Evolutionary conservation across 371 early-diverging fungal species (phyloP), one percentile per base, ranked within the genome.

Genomic region (Blakeslea trispora): DNA sequence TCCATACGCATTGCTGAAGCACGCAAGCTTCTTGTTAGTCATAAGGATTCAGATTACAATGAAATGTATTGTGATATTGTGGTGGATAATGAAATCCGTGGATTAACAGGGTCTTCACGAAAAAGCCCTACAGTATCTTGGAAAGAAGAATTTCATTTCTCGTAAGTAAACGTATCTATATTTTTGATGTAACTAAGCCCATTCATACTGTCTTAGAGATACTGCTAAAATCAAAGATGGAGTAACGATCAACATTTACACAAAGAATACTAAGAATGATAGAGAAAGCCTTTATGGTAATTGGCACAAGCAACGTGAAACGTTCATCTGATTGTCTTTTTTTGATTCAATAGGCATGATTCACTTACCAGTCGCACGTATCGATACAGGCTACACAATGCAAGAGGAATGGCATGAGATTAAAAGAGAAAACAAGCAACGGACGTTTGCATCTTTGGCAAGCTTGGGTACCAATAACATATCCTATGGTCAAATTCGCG

Each of bases 381-480:
- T 75, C 24, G 35, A 53, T 39, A 39, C 31, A 6, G 41, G 54
- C 2, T 64, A 66, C 8, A 55, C 63, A 1, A 42, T 63, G 10
- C 48, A 59, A 34, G 82, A 80, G 37, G 77, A 75, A 13, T 82
- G 82, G 82, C 72, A 80, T 53, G 81, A 77, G n/a, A 69, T 80
- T 21, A 24, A 71, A 42, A 71, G 71, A 31, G 73, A 74, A 21
- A 73, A 50, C 17, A 34, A 60, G 19, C 67, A 66, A 41, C 51
- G 63, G 23, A 51, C 64, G 15, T 66, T 71, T 53, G 71, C 66
- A 11, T 63, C 73, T 10, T 48, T 74, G 24, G 52, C 69, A 8
- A 52, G 66, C 17, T 57, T 75, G 15, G 71, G 74, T 0, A 65
- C 67, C 3, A 53, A 46, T 37, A 24, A 63, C 37, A 50, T 54